These are phyloP conservation scores for Pelargonium nanum DNA, from an alignment of 345 rosid species.

Conservation along the genomic window DNA sequence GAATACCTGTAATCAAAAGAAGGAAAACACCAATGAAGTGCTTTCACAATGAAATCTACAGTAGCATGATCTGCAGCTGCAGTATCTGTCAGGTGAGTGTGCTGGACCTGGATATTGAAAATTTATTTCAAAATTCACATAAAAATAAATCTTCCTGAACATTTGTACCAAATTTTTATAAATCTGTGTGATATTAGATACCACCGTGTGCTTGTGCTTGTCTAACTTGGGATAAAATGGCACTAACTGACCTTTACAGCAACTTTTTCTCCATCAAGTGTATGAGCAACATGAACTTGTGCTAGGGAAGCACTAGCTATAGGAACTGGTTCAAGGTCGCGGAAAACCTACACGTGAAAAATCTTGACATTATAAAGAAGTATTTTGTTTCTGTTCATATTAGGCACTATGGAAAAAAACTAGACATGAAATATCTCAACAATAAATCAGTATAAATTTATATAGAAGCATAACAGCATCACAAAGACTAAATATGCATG, in stretches of 20 bases:
- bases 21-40: slow-evolving; percentile 75
- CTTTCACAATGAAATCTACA: slow-evolving; percentile 64
- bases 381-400: slow-evolving; percentile 1
- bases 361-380: slow-evolving; percentile 3
- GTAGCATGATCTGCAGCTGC: slow-evolving; percentile 88
- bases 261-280: slow-evolving; percentile 61
- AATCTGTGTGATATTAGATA: slow-evolving; percentile 1
- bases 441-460: neutral
- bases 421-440: neutral
- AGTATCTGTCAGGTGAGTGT: slow-evolving; percentile 83
- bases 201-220: slow-evolving; percentile 4
- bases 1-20: slow-evolving; percentile 84
- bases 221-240: slow-evolving; percentile 1
- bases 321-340: slow-evolving; percentile 79
- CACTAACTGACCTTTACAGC: slow-evolving; percentile 68
- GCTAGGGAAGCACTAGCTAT: slow-evolving; percentile 98
- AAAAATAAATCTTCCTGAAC: neutral
- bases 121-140: slow-evolving; percentile 8
- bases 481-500: neutral
- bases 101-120: slow-evolving; percentile 63
- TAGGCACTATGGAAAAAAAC: neutral
- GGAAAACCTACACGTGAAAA: slow-evolving; percentile 41
- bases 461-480: neutral
- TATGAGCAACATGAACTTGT: slow-evolving; percentile 93
- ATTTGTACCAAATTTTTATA: too few species aligned